Evolutionary conservation across 2,329 filamentous ascomycete genomes (phyloP), one percentile per base, ranked within the genome.

Genomic region (Pseudogymnoascus sp.): DNA sequence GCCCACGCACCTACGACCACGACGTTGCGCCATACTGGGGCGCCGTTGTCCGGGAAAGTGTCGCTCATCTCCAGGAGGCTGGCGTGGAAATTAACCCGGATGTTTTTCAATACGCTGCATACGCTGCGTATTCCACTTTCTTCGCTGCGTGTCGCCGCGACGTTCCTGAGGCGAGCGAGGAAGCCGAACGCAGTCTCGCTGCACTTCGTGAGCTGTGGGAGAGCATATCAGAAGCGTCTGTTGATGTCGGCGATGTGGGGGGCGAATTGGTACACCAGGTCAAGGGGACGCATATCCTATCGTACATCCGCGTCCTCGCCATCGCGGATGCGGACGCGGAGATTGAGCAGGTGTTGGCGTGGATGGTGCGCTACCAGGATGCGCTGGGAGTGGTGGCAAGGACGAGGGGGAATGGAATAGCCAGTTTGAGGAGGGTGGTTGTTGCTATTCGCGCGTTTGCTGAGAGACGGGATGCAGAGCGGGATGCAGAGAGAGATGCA

Each of bases 261-360:
- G 21, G 47, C 64, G 17, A 69, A 75, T 1, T 82, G 1, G 74
- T 80, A 7, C 74, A 78, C 38, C 72, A 77, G 11, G 76, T 86
- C 10, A 72, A 73, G 9, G 79, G 81, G 6, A 74, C 74, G 19
- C 74, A 80, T 38, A 70, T 85, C 1, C 83, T 88, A 68, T 76
- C 78, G 1, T 88, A 89, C 70, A 80, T 91, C 71, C 80, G 86
- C 57, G 80, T 83, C 1, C 76, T 91, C 21, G 87, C 83, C 0
- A 80, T 82, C 62, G 73, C 85, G n/a, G 81, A 81, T 36, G 84
- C 90, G 67, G 78, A 79, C 60, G 75, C 80, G 1, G 84, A 82
- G 60, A 83, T 91, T 71, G 78, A 82, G 4, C 76, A 76, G 3
- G 74, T 87, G 4, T 74, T 87, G 13, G 73, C 76, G 31, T 92